Conservation (phyloP, 805 yeast genomes). For the Metschnikowia santaceciliae region DNA sequence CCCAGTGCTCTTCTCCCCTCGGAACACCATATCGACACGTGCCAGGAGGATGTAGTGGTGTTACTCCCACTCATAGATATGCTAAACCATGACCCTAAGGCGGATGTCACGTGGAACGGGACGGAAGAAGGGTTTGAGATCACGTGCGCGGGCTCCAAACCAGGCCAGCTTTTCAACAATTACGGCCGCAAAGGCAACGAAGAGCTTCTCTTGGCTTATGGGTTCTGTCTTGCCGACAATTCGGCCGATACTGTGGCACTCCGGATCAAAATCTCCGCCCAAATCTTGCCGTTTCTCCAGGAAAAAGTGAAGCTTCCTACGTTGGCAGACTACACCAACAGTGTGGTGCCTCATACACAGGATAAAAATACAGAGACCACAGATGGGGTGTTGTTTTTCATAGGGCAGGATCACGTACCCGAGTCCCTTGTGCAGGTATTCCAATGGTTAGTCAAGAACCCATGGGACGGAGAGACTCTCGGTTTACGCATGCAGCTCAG, state of each 20-base stretch:
- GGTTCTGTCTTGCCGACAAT: slow-evolving; percentile 62
- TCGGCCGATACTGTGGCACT: slow-evolving; percentile 56
- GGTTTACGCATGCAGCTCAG: slow-evolving; percentile 57
- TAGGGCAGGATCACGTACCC: slow-evolving; percentile 35
- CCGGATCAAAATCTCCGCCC: slow-evolving; percentile 50
- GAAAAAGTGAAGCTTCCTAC: slow-evolving; percentile 32
- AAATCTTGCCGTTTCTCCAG: slow-evolving; percentile 27
- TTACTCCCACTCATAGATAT: slow-evolving; percentile 76
- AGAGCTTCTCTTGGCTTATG: slow-evolving; percentile 76
- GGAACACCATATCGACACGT: slow-evolving; percentile 15
- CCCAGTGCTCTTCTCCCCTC: slow-evolving; percentile 59
- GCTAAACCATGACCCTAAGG: slow-evolving; percentile 63
- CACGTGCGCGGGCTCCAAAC: slow-evolving; percentile 17
- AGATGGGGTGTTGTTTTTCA: slow-evolving; percentile 39
- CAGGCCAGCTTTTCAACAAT: slow-evolving; percentile 58
- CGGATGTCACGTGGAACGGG: slow-evolving; percentile 61
- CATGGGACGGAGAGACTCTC: slow-evolving; percentile 40
- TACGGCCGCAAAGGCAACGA: slow-evolving; percentile 89
- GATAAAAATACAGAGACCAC: slow-evolving; percentile 15
- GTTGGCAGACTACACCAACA: slow-evolving; percentile 36
- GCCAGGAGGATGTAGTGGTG: slow-evolving; percentile 51
- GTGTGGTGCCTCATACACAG: slow-evolving; percentile 19
- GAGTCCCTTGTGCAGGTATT: slow-evolving; percentile 49
- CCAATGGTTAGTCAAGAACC: slow-evolving; percentile 47
- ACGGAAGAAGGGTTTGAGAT: slow-evolving; percentile 20